Percentiles rank a stretch among this genome's conserved stretches.
These are phyloP conservation scores for Brassica rapa DNA, from an alignment of 345 rosid genomes.

Conservation along the genomic window DNA sequence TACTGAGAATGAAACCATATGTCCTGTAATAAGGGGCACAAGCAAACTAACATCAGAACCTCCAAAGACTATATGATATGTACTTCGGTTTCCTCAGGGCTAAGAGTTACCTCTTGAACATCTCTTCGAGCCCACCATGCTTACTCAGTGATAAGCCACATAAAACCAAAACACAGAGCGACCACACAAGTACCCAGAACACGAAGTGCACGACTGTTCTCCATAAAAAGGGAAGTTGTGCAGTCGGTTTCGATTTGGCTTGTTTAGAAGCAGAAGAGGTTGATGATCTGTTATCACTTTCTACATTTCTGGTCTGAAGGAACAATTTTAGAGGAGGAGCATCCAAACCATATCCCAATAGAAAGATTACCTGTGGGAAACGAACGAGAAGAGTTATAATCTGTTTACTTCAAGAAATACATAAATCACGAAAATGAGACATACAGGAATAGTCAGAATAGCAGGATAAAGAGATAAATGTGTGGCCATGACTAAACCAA, in stretches of 20 bases:
- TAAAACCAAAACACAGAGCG: constrained; percentile 61
- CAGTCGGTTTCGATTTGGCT: constrained; percentile 34
- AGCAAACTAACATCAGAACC: constrained; percentile 10
- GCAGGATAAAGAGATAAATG: constrained; percentile 90
- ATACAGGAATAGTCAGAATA: constrained; percentile 76
- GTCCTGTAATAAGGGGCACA: constrained; percentile 57
- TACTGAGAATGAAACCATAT: constrained; percentile 88
- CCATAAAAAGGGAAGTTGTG: constrained; percentile 56
- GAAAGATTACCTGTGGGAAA: constrained; percentile 60
- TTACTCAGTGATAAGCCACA: constrained; percentile 64
- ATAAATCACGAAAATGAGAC: constrained; percentile 8
- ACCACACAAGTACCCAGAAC: constrained; percentile 75
- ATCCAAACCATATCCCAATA: constrained; percentile 85
- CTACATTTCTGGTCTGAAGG: constrained; percentile 39
- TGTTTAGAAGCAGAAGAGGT: constrained; percentile 36
- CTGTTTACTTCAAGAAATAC: not conserved
- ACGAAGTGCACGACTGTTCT: constrained; percentile 57
- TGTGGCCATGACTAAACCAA: constrained; percentile 89
- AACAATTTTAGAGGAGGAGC: constrained; percentile 79
- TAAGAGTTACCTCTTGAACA: constrained; percentile 72
- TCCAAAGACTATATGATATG: constrained; percentile 3
- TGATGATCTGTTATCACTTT: constrained; percentile 37
- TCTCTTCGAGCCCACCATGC: constrained; percentile 71
- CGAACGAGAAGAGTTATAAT: constrained; percentile 16
- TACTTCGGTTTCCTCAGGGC: constrained; percentile 2